Conservation (phyloP, 306 rosid genomes). For the Prunus kanzakura region DNA sequence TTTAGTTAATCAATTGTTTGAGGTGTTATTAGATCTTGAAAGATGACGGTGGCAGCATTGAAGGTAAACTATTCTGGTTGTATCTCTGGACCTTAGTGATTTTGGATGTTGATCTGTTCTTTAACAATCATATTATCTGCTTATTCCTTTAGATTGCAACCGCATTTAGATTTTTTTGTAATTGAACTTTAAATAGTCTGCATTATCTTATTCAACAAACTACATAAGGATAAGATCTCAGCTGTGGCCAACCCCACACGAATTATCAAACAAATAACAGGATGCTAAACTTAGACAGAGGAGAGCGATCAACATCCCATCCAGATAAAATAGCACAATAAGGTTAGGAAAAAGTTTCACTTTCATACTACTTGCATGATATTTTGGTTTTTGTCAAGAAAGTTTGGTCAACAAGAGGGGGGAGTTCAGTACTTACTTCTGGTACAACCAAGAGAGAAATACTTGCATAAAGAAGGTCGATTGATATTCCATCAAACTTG, state of each 20-base stretch:
- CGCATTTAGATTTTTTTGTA: background rate
- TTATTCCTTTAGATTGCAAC: background rate
- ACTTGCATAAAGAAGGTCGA: conserved; percentile 87
- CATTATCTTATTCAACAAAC: background rate
- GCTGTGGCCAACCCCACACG: background rate
- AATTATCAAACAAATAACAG: background rate
- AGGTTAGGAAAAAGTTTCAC: background rate
- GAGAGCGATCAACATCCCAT: background rate
- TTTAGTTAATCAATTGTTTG: background rate
- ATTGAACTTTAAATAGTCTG: background rate
- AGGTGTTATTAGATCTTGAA: background rate
- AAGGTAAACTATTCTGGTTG: background rate
- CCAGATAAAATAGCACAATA: too few relatives aligned
- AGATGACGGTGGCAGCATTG: background rate
- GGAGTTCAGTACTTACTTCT: conserved; percentile 55
- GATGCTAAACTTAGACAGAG: background rate
- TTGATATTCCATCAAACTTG: conserved; percentile 78
- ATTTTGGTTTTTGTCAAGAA: background rate
- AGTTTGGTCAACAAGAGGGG: background rate
- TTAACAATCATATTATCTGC: too few relatives aligned
- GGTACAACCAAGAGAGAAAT: conserved; percentile 78
- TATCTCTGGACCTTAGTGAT: background rate
- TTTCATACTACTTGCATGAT: background rate
- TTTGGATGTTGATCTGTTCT: background rate
- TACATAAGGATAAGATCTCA: background rate